Percentiles rank a stretch among this genome's conserved stretches.
These are phyloP conservation scores for Xylaria sp. DNA, from an alignment of 2,329 filamentous ascomycete species.

Conservation along the genomic window DNA sequence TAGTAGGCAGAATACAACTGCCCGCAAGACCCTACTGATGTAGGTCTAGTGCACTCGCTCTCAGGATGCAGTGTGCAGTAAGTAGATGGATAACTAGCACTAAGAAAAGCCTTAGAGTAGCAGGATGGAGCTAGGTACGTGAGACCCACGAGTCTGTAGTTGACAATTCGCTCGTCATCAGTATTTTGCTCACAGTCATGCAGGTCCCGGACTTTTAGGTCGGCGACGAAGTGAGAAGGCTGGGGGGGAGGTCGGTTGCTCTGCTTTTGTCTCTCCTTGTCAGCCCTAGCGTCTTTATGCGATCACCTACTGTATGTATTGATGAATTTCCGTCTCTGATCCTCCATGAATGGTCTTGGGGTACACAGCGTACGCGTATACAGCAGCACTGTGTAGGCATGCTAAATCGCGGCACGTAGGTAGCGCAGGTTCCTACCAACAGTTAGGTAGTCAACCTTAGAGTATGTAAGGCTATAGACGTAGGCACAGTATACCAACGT, in stretches of 20 bases:
- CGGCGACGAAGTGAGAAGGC: conserved; percentile 18
- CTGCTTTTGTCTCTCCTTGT: conserved; percentile 9
- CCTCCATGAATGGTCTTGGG: neutral
- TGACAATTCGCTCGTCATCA: conserved; percentile 3
- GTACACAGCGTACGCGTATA: neutral
- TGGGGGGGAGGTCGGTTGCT: conserved; percentile 4
- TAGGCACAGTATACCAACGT: neutral
- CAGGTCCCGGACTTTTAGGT: conserved; percentile 24
- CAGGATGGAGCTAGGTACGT: neutral
- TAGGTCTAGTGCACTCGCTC: neutral
- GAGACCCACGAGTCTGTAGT: neutral
- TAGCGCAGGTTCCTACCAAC: neutral
- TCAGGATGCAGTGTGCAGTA: neutral
- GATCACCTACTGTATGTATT: neutral
- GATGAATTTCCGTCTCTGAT: conserved; percentile 15
- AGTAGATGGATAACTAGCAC: neutral
- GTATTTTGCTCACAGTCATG: conserved; percentile 14
- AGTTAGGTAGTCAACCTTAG: too few species aligned
- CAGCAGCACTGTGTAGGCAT: neutral
- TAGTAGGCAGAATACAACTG: too few species aligned
- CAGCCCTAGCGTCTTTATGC: conserved; percentile 23
- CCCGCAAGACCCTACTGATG: too few species aligned
- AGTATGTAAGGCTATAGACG: neutral
- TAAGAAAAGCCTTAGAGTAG: neutral
- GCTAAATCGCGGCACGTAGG: neutral